Conservation (phyloP, 345 rosid species). For the Conringia planisiliqua region DNA sequence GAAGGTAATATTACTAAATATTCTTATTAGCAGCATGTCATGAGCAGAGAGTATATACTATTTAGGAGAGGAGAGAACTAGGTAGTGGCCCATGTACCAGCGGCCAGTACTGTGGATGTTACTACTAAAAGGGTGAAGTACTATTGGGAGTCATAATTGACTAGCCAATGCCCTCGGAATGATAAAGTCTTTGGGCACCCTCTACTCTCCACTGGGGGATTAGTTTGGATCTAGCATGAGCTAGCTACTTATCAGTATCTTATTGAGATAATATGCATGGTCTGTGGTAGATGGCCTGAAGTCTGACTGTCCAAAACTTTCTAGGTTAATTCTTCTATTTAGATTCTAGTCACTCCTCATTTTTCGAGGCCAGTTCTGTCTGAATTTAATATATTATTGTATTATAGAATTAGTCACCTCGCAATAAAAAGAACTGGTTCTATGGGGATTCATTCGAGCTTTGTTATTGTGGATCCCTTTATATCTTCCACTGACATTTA, state of each 20-base stretch:
- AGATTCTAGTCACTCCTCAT: background rate
- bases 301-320: background rate
- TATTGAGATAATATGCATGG: background rate
- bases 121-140: background rate
- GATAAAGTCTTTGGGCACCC: no score
- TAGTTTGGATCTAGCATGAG: background rate
- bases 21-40: background rate
- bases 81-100: background rate
- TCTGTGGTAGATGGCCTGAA: background rate
- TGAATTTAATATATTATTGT: background rate
- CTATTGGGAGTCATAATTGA: background rate
- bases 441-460: background rate
- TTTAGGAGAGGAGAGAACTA: background rate
- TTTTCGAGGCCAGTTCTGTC: background rate
- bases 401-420: background rate
- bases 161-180: background rate
- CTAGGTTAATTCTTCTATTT: background rate
- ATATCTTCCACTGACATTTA: background rate
- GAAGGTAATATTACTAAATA: slow-evolving; percentile 48
- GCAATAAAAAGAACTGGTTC: background rate
- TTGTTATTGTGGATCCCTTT: background rate
- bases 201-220: no score
- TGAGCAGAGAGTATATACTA: background rate
- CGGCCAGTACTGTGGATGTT: background rate
- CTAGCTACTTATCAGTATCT: background rate